Evolutionary conservation across 495 filamentous ascomycete species (phyloP).

Genomic region (Cercophora samala): DNA sequence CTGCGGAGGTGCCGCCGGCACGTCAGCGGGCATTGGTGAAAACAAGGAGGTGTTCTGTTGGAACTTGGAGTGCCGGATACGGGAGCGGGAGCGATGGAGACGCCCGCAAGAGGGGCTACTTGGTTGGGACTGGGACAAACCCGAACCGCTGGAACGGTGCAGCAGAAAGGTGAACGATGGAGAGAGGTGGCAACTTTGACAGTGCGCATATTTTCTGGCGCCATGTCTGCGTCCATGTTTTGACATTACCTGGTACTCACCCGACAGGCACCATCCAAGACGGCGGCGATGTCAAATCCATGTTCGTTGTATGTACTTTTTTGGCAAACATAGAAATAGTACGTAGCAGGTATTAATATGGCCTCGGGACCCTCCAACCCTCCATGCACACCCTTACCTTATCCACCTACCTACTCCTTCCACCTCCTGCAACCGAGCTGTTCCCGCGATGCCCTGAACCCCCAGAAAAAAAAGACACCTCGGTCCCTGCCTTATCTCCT

Average conservation of each 20-base stretch:
- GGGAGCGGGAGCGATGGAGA: conserved; percentile 21
- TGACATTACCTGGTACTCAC: too few relatives aligned
- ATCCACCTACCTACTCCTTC: neutral
- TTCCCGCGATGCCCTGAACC: neutral
- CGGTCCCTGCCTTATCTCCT: too few relatives aligned
- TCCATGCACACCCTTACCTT: neutral
- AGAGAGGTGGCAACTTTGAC: neutral
- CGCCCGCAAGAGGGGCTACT: conserved; percentile 10
- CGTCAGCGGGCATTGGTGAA: neutral
- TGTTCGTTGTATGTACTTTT: too few relatives aligned
- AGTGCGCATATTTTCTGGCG: neutral
- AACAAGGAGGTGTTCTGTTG: neutral
- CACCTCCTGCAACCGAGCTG: conserved; percentile 1
- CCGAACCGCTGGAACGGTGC: conserved; percentile 13
- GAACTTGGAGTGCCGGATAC: conserved; percentile 15
- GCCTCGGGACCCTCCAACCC: neutral
- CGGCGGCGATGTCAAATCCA: too few relatives aligned
- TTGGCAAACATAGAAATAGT: neutral
- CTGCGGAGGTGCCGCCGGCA: neutral
- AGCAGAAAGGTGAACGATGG: neutral
- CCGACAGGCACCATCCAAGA: too few relatives aligned
- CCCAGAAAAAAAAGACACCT: neutral
- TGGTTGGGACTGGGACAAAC: neutral
- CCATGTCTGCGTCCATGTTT: too few relatives aligned
- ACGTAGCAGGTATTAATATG: neutral